Evolutionary conservation across 1,284 basidiomycete species (phyloP), one percentile per base, ranked within the genome.

Genomic region (Melampsora occidentalis): DNA sequence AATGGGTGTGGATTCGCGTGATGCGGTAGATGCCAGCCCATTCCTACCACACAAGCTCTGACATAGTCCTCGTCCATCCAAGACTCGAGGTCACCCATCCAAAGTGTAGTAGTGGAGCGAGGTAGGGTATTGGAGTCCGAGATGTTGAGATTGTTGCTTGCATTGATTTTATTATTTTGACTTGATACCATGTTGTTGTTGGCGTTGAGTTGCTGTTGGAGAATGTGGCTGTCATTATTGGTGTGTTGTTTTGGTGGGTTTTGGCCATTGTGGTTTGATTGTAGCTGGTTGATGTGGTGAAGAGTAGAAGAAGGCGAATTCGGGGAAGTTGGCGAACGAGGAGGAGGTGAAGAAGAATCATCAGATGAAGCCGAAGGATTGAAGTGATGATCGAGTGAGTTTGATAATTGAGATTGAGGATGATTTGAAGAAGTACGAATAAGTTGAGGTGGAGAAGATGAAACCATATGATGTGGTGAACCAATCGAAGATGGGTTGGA

Each of bases 51-150:
- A 77, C 92, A 90, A 82, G 91, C 90, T 83, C 90, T 90, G 63
- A 88, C 90, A 85, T 93, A 93, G 82, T 91, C 90, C 86, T 92
- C 91, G 84, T 93, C 91, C 91, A 93, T 93, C 92, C 91, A 93
- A 80, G 90, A 88, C 83, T 93, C 92, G 76, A 93, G 87, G 81
- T 91, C 89, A 80, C 89, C 88, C 89, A 91, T 91, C 86, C 88
- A 90, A 77, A 93, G 88, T 28, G 90, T 89, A 64, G 63, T 79
- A 14, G 64, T 46, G 14, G 72, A 75, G 22, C 72, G 49, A 9
- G 72, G 71, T 18, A 73, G 46, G 22, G 71, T 9, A 25, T 59
- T 62, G 4, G 62, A 49, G 33, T 53, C 42, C 16, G 46, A 64
- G n/a, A 28, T 42, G 5, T 72, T 49, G 14, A 12, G 7, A 51